Evolutionary conservation across 1,139 yeast genomes (phyloP).

Genomic region (Blastobotrys aristatus): DNA sequence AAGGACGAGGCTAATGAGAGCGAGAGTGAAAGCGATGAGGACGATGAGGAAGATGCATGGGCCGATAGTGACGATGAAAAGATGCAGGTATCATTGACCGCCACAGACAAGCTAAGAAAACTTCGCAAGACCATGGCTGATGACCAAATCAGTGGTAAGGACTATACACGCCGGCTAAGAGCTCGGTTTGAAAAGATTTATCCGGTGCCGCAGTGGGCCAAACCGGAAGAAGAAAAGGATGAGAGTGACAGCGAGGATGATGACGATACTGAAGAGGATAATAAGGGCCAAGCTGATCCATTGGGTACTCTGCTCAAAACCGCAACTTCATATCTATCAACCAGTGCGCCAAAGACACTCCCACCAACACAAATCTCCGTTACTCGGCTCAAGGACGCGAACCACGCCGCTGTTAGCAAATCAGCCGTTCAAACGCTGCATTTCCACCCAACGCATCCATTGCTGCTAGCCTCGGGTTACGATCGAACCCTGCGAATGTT

Average conservation of each 20-base stretch:
- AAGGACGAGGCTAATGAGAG: slow-evolving; percentile 49
- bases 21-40: slow-evolving; percentile 31
- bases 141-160: slow-evolving; percentile 52
- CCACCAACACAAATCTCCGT: slow-evolving; percentile 72
- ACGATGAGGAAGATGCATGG: slow-evolving; percentile 52
- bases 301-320: slow-evolving; percentile 56
- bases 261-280: slow-evolving; percentile 37
- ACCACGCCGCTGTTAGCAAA: slow-evolving; percentile 58
- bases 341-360: slow-evolving; percentile 50
- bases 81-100: slow-evolving; percentile 53
- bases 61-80: slow-evolving; percentile 87
- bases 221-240: slow-evolving; percentile 22
- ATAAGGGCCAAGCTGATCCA: slow-evolving; percentile 35
- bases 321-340: slow-evolving; percentile 52
- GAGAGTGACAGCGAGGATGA: slow-evolving; percentile 24
- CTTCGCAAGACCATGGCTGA: slow-evolving; percentile 64
- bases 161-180: slow-evolving; percentile 69
- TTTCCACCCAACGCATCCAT: slow-evolving; percentile 83
- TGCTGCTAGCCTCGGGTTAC: slow-evolving; percentile 84
- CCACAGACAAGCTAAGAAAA: slow-evolving; percentile 62
- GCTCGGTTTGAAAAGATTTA: slow-evolving; percentile 82
- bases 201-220: slow-evolving; percentile 88
- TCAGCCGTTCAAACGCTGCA: slow-evolving; percentile 78
- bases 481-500: slow-evolving; percentile 83
- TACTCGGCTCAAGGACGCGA: slow-evolving; percentile 79